Evolutionary conservation across 139 green algal species (phyloP), one percentile per base, ranked within the genome.

Genomic region (Chlamydomonas applanata): DNA sequence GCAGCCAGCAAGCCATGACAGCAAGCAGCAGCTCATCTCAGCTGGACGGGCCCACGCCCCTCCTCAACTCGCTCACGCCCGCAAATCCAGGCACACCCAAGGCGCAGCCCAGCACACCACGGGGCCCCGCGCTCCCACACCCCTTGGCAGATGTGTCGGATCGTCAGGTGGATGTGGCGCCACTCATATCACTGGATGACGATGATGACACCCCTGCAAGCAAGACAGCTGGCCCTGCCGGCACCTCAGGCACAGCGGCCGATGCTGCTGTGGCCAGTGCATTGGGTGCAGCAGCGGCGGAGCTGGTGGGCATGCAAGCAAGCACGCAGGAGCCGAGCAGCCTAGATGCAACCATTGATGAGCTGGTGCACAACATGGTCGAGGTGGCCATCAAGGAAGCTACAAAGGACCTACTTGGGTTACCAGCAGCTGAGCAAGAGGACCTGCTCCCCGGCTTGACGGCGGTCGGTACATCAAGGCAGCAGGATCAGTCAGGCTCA

Each of bases 291-390:
- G 54, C 54, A 17, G 54, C 54, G 13, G 7, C 54, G 7, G 54
- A 27, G 54, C 54, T 33, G 54, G 54, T 27, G 54, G 24, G 4
- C 19, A 27, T 62, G 54, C n/a, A n/a, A n/a, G n/a, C n/a, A n/a
- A n/a, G n/a, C n/a, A n/a, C n/a, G n/a, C 54, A 62, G 54, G 24
- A 62, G 54, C 9, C 19, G 7, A 49, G 40, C 11, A 49, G 40
- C 40, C 40, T 49, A 49, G 40, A 49, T 49, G 40, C 40, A 49
- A 7, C 7, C 7, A 49, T 49, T 11, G 40, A 49, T 49, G 40
- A 49, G 40, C 34, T 66, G 22, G 59, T 66, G 24, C n/a, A 66
- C 59, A 30, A 66, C 59, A 24, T 66, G 22, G 59, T 66, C n/a
- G 59, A 66, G 59, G 59, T 49, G 40, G 40, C 40, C 7, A 49